Base-by-base conservation (phyloP, 1,284 basidiomycete genomes). In the Trametes polyzona region DNA sequence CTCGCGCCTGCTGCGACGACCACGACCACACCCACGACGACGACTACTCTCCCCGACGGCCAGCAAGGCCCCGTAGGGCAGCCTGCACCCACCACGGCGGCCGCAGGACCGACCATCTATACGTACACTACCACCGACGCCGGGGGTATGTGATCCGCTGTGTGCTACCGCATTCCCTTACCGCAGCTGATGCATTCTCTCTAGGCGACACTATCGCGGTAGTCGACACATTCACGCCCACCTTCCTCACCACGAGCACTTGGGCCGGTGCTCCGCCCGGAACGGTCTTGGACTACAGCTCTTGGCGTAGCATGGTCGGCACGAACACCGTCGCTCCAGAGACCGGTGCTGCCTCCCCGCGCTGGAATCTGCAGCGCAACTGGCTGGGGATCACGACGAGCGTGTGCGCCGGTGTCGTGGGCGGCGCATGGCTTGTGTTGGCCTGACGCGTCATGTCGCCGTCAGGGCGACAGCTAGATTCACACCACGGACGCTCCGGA, bases 111-210 rank as follows among this genome's bases (percentile, higher is more conserved):
- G 1, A 65, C 82, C 0, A 79, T 81, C 0, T 90, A 78, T 65
- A 70, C 69, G 0, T 88, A 87, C 65, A 86, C 83, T 12, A 90
- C 83, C 0, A 81, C 86, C 7, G 74, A 87, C 54, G 76, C 84
- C 37, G 70, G 69, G 44, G 87, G 88, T 36, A 72, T 19, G 63
- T 54, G 5, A 14, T 29, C 9, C 23, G 17, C n/a, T 21, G 24
- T 27, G 11, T 14, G 5, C 9, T 17, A 0, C 27, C 19, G 14
- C 26, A 14, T n/a, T 42, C 26, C 37, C 19, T 26, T 32, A n/a
- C 23, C 14, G 16, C 19, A 17, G 9, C 11, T 44, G n/a, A n/a
- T 36, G n/a, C 8, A 10, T 27, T 33, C 30, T 33, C 35, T 30
- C 2, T 44, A 71, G 70, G 69, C 29, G 57, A 78, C n/a, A 77